These are phyloP conservation scores for Alternaria burnsii DNA, from an alignment of 2,329 filamentous ascomycete species.

Conservation along the genomic window DNA sequence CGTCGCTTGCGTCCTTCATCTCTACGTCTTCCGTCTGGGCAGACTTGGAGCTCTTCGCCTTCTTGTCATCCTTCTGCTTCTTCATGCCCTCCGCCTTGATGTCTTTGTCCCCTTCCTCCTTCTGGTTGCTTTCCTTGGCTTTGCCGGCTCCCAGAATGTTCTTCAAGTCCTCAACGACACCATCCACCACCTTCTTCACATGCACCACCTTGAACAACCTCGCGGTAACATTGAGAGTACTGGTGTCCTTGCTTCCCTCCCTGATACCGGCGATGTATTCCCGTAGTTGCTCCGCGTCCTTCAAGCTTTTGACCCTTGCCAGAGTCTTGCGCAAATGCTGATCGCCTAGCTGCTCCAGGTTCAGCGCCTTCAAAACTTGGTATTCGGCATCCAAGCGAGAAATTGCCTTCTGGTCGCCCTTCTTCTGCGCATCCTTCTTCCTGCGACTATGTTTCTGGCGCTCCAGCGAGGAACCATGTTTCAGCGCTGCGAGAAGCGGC, in stretches of 20 bases:
- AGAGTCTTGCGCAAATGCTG: conserved; percentile 66
- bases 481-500: conserved; percentile 70
- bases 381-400: conserved; percentile 71
- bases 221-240: conserved; percentile 66
- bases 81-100: conserved; percentile 26
- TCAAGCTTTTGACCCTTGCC: conserved; percentile 65
- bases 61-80: conserved; percentile 42
- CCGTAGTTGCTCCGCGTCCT: conserved; percentile 59
- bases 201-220: conserved; percentile 68
- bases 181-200: conserved; percentile 63
- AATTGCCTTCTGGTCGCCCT: conserved; percentile 59
- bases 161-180: conserved; percentile 55
- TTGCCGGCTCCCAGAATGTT: conserved; percentile 40
- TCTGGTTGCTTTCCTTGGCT: conserved; percentile 21
- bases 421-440: conserved; percentile 62
- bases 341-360: conserved; percentile 60
- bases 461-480: conserved; percentile 78
- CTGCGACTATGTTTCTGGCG: conserved; percentile 75
- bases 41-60: conserved; percentile 30
- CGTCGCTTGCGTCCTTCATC: conserved; percentile 38
- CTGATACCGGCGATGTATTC: conserved; percentile 46
- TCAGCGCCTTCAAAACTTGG: conserved; percentile 64
- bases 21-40: conserved; percentile 28
- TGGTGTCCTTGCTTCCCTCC: conserved; percentile 53
- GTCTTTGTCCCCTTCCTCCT: conserved; percentile 20